A percentile compares a stretch with the other conserved stretches of the same genome.
Conservation (phyloP, 108 stramenopile genomes). For the Hondaea fermentalgiana region DNA sequence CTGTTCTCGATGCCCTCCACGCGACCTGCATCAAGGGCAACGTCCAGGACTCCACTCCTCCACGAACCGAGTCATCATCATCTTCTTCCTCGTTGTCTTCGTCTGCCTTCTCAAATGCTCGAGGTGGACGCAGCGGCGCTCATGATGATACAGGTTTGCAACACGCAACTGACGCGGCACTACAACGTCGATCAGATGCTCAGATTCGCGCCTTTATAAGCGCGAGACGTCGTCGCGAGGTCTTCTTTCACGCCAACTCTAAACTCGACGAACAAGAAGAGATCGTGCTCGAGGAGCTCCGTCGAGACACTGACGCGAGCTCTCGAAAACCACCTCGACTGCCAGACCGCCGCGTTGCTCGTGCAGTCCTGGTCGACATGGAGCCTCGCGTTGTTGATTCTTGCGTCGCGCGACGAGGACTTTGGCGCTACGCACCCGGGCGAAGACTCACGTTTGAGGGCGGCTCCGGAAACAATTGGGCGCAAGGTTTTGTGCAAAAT, state of each 20-base stretch:
- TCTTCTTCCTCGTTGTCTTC: too few relatives aligned
- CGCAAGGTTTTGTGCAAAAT: background rate
- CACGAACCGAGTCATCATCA: too few relatives aligned
- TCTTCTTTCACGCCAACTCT: background rate
- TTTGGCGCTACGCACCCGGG: background rate
- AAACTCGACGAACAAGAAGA: background rate
- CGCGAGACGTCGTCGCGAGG: background rate
- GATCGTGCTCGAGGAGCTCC: background rate
- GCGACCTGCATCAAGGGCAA: background rate
- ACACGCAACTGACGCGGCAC: background rate
- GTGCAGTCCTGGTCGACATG: background rate
- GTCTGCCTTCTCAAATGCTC: too few relatives aligned
- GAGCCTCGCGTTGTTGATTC: background rate
- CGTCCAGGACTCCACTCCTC: background rate
- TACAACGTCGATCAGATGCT: background rate
- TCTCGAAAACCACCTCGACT: background rate
- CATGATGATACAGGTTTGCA: too few relatives aligned
- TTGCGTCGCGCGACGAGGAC: background rate
- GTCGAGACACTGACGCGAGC: background rate
- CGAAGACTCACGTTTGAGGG: background rate
- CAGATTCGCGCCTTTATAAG: background rate
- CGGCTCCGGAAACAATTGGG: constrained; percentile 11
- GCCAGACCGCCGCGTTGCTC: background rate
- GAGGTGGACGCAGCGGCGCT: too few relatives aligned
- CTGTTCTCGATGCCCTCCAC: background rate